Percentiles rank a stretch among this genome's conserved stretches.
These are phyloP conservation scores for Rhinocladiella mackenziei DNA, from an alignment of 2,329 filamentous ascomycete species.

Conservation along the genomic window DNA sequence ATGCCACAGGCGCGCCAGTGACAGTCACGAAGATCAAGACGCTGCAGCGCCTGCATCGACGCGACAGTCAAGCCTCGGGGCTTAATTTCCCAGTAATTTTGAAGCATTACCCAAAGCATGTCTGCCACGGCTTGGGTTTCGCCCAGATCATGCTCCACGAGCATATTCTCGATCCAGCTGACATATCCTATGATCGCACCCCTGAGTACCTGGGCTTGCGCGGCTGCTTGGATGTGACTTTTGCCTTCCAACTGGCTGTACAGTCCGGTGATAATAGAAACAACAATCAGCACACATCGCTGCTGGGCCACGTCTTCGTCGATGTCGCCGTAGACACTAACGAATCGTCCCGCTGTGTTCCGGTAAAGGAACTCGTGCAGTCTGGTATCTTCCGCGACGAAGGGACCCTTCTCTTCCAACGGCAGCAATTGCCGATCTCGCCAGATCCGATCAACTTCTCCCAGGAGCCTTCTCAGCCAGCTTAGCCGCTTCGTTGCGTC, in stretches of 20 bases:
- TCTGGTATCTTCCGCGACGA: conserved; percentile 4
- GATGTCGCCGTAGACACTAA: conserved; percentile 20
- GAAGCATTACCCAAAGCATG: conserved; percentile 20
- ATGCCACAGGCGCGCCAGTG: conserved; percentile 18
- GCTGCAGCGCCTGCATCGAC: conserved; percentile 3
- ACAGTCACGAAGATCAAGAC: conserved; percentile 11
- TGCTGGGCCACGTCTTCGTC: conserved; percentile 14
- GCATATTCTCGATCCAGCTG: conserved; percentile 9
- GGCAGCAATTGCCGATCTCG: conserved; percentile 7
- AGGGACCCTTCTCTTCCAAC: conserved; percentile 1
- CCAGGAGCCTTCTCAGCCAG: conserved; percentile 14
- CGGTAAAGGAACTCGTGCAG: conserved; percentile 15
- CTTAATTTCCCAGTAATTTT: conserved; percentile 16
- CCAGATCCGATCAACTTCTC: conserved; percentile 17
- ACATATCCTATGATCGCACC: conserved; percentile 10
- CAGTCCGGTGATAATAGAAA: conserved; percentile 11
- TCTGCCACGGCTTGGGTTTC: conserved; percentile 12
- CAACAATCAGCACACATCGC: conserved; percentile 13
- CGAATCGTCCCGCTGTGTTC: conserved; percentile 6
- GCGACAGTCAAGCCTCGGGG: conserved; percentile 1
- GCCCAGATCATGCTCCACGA: conserved; percentile 17
- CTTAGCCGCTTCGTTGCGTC: conserved; percentile 9
- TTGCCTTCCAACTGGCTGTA: conserved; percentile 6
- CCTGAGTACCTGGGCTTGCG: conserved; percentile 5
- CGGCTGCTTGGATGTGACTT: not conserved